Evolutionary conservation across 176 grass and related monocot species (phyloP).

Genomic region (Hordeum marinum): DNA sequence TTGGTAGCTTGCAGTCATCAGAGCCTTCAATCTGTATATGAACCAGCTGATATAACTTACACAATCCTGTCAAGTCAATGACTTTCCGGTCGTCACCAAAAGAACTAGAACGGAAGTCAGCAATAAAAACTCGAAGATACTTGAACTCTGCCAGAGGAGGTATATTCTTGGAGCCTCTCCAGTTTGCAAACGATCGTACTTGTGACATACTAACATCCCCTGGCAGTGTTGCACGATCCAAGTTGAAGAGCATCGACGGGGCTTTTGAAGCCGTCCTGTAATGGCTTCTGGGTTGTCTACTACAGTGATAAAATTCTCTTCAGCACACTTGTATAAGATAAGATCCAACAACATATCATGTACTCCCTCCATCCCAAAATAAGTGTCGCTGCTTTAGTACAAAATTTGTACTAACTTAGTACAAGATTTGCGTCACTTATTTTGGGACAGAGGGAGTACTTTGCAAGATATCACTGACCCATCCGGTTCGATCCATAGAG

Average conservation of each 20-base stretch:
- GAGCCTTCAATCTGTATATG: background rate
- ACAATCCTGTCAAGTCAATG: background rate
- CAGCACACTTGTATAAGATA: background rate
- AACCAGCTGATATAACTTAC: background rate
- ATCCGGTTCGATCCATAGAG: background rate
- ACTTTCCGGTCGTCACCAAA: background rate
- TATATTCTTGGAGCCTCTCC: background rate
- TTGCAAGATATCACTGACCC: background rate
- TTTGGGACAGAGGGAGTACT: too few species aligned
- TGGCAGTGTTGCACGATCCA: background rate
- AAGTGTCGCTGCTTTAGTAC: too few species aligned
- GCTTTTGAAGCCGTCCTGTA: background rate
- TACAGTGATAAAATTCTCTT: constrained; percentile 6
- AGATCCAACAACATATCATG: constrained; percentile 13
- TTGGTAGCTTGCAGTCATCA: background rate
- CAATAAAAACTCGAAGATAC: constrained; percentile 2
- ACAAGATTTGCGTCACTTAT: too few species aligned
- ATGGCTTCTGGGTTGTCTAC: background rate
- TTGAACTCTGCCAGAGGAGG: background rate
- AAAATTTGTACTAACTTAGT: too few species aligned
- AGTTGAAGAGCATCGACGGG: background rate
- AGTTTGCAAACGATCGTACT: background rate
- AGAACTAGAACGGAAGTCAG: background rate
- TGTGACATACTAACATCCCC: background rate
- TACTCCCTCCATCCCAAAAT: too few species aligned